These are phyloP conservation scores for Setaria italica DNA, from an alignment of 202 grass and related monocot species.

Conservation along the genomic window DNA sequence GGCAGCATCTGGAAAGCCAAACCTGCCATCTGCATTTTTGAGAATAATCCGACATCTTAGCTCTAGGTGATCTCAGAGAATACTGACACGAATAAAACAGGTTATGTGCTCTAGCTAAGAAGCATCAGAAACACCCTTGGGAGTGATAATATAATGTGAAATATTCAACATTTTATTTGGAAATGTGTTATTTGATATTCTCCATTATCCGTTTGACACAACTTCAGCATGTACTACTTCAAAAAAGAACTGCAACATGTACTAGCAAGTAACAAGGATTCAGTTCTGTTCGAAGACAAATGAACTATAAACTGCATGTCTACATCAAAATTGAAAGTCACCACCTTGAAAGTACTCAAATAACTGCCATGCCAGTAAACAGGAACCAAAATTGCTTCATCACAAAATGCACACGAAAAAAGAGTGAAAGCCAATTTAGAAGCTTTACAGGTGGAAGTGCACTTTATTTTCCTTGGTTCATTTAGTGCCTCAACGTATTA, in stretches of 20 bases:
- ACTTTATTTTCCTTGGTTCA: neutral
- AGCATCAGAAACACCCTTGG: neutral
- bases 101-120: neutral
- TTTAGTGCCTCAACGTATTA: neutral
- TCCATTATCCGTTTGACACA: neutral
- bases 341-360: neutral
- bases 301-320: neutral
- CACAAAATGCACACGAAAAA: neutral
- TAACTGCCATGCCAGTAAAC: neutral
- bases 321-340: neutral
- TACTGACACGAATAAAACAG: neutral
- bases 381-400: neutral
- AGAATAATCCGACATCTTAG: neutral
- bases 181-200: neutral
- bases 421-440: neutral
- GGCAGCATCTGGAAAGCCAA: slow-evolving; percentile 69
- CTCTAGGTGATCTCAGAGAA: neutral
- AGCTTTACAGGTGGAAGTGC: neutral
- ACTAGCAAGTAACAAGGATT: neutral
- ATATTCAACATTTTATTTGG: neutral
- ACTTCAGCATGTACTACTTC: neutral
- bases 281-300: neutral
- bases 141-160: neutral
- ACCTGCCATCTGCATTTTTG: slow-evolving; percentile 71
- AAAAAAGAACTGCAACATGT: too few species aligned